Percentiles rank a stretch among this genome's conserved stretches.
Evolutionary conservation across 306 rosid genomes (phyloP).

Genomic region (Quercus gilva): DNA sequence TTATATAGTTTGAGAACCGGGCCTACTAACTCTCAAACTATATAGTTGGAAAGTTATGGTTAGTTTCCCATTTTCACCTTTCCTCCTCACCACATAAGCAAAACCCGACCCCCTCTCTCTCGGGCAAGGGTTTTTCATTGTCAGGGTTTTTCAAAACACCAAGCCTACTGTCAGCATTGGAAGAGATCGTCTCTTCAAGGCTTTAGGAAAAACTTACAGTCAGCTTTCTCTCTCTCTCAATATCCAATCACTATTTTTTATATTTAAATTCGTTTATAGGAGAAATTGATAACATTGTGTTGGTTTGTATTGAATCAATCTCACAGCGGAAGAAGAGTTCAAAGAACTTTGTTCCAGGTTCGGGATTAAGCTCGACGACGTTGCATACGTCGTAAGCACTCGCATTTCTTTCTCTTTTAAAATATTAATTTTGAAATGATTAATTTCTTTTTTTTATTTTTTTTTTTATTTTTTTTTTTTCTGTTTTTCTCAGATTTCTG

Average conservation of each 20-base stretch:
- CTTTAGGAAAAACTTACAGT: constrained; percentile 73
- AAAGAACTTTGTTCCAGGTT: constrained; percentile 84
- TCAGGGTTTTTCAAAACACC: background rate
- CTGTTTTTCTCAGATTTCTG: constrained; percentile 50
- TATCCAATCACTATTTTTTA: background rate
- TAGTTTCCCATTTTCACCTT: too few species aligned
- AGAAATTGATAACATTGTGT: background rate
- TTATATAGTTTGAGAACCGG: too few species aligned
- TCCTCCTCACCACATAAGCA: too few species aligned
- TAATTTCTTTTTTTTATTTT: background rate
- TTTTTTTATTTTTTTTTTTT: too few species aligned
- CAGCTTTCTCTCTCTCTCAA: constrained; percentile 32
- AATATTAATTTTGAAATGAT: background rate
- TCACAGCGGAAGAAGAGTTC: constrained; percentile 78
- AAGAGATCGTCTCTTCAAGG: constrained; percentile 71
- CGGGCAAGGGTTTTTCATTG: too few species aligned
- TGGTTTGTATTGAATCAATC: constrained; percentile 4
- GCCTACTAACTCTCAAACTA: too few species aligned
- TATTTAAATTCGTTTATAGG: background rate
- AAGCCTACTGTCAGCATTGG: constrained; percentile 92
- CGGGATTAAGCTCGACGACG: constrained; percentile 81
- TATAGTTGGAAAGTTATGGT: too few species aligned
- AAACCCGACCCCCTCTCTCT: too few species aligned
- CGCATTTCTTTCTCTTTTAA: background rate
- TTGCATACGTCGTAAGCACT: constrained; percentile 54